Evolutionary conservation across 208 protist species (phyloP), one percentile per base, ranked within the genome.

Genomic region (Herpetomonas tarakana): DNA sequence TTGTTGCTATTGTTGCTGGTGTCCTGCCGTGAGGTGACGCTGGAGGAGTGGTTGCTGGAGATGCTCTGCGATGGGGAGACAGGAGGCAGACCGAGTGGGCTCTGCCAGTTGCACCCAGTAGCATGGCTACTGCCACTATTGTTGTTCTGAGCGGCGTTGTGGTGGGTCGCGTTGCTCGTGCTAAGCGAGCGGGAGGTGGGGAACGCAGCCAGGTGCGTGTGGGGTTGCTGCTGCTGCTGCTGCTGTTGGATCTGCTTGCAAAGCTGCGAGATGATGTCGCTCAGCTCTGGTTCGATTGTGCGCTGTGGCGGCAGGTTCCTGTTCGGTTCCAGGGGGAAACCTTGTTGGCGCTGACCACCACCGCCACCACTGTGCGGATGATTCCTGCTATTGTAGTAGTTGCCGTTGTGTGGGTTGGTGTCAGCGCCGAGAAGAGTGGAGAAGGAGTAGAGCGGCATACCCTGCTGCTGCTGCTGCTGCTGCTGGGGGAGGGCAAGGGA

Each of bases 131-230:
- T 71, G 56, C 38, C 53, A 28, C 19, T 71, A 57, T 19, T 51
- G 57, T 51, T 70, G 64, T 39, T 26, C 31, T 31, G 52, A 41
- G 22, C 45, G 64, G 25, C 11, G 45, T 46, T 45, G 50, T 41
- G 29, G 50, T 35, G 21, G 28, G 24, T 18, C 16, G 2, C 11
- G 44, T 52, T 19, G 46, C 46, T 26, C 12, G 11, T 19, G 46
- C 46, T 18, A 12, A 4, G 0, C n/a, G 28, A 19, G 35, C 22
- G 16, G 55, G 46, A 52, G 46, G n/a, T 18, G 21, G 24, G 21
- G 46, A 27, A 52, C 19, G 11, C 46, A 19, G 7, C 9, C 7
- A 26, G 7, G n/a, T 6, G 9, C 19, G 46, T 21, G 18, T 12
- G 46, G 24, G 24, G 21, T 18, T 52, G 46, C 46, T 52, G 46